These are phyloP conservation scores for Juglanconis sp. DNA, from an alignment of 2,329 filamentous ascomycete genomes.

Conservation along the genomic window DNA sequence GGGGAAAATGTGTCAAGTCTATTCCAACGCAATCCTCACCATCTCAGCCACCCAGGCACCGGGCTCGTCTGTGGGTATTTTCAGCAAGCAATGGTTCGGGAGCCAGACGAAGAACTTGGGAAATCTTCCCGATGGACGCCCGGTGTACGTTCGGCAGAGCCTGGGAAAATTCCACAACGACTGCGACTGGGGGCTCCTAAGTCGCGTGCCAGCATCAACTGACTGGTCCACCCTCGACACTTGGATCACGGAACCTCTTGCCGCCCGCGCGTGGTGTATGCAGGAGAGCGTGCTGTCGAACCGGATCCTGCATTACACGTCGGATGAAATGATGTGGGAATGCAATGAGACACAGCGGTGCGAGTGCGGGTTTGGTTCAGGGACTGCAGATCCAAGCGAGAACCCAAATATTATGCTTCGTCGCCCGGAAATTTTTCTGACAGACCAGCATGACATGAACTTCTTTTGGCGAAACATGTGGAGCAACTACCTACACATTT, in stretches of 20 bases:
- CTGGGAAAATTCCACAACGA: neutral
- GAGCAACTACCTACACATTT: neutral
- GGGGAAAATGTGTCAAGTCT: conserved; percentile 3
- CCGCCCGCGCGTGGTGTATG: neutral
- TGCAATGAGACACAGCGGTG: conserved; percentile 1
- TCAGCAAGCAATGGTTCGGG: neutral
- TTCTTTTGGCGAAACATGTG: conserved; percentile 3
- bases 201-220: neutral
- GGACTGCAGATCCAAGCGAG: neutral
- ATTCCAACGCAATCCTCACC: conserved; percentile 5
- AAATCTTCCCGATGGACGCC: conserved; percentile 19
- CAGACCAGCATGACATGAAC: neutral
- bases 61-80: conserved; percentile 1
- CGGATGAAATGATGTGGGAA: conserved; percentile 10
- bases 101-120: neutral
- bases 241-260: neutral
- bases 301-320: conserved; percentile 6
- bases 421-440: neutral
- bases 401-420: conserved; percentile 2
- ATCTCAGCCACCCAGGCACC: conserved; percentile 3
- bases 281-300: conserved; percentile 8
- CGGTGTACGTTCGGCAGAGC: neutral
- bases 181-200: conserved; percentile 2
- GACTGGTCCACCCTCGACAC: neutral
- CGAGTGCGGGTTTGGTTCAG: neutral